Evolutionary conservation across 768 basidiomycete species (phyloP).

Genomic region (Boletus speciosus): DNA sequence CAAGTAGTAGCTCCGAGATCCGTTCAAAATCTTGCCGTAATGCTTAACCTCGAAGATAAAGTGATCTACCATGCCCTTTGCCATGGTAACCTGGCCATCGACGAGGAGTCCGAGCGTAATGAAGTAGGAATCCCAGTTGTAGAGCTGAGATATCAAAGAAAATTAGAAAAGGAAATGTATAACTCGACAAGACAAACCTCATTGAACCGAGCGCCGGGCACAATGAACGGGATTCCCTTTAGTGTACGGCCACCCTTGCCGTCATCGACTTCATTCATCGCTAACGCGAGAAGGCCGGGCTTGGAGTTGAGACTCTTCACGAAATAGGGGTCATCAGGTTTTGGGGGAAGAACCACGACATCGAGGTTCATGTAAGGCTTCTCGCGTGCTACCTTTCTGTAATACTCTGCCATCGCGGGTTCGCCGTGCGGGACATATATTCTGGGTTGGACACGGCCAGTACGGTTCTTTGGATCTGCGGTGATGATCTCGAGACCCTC

Average conservation of each 20-base stretch:
- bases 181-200: constrained; percentile 53
- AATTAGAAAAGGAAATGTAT: constrained; percentile 2
- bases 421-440: constrained; percentile 96
- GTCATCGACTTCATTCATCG: constrained; percentile 90
- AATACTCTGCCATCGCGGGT: constrained; percentile 93
- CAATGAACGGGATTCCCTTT: constrained; percentile 95
- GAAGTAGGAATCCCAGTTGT: constrained; percentile 97
- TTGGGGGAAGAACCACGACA: constrained; percentile 83
- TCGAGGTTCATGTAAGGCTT: constrained; percentile 94
- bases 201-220: constrained; percentile 93
- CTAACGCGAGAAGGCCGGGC: constrained; percentile 90
- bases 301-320: constrained; percentile 93
- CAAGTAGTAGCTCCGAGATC: constrained; percentile 92
- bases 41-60: constrained; percentile 99
- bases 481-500: constrained; percentile 97
- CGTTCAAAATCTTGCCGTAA: constrained; percentile 96
- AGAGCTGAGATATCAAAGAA: constrained; percentile 49
- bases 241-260: constrained; percentile 73
- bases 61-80: constrained; percentile 97
- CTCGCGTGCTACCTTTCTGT: constrained; percentile 81
- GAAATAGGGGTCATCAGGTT: constrained; percentile 82
- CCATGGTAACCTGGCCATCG: constrained; percentile 91
- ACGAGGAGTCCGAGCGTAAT: constrained; percentile 91
- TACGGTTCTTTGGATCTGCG: constrained; percentile 96
- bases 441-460: constrained; percentile 81